Percentiles rank a stretch among this genome's conserved stretches.
Evolutionary conservation across 805 yeast genomes (phyloP).

Genomic region (Hyphopichia homilentoma): DNA sequence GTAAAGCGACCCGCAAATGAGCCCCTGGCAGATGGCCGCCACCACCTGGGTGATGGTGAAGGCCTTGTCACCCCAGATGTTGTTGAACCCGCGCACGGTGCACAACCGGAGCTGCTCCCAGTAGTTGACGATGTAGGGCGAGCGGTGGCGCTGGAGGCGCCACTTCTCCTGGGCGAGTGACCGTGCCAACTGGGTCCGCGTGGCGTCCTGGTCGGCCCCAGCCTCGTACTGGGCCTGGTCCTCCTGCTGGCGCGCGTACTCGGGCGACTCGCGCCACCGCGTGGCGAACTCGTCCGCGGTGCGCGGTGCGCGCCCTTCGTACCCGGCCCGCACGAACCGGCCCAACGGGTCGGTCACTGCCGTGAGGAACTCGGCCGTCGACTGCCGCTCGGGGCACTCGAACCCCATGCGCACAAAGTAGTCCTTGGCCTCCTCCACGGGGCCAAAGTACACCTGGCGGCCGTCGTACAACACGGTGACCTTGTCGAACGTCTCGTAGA

Average conservation of each 20-base stretch:
- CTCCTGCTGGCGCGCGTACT: slow-evolving; percentile 14
- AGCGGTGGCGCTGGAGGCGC: slow-evolving; percentile 30
- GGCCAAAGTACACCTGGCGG: slow-evolving; percentile 64
- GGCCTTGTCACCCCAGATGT: slow-evolving; percentile 54
- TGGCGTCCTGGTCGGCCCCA: slow-evolving; percentile 25
- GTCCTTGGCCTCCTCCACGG: slow-evolving; percentile 46
- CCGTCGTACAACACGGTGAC: slow-evolving; percentile 27
- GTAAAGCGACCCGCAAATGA: slow-evolving; percentile 61
- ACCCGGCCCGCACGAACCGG: slow-evolving; percentile 46
- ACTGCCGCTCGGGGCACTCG: slow-evolving; percentile 58
- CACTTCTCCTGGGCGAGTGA: slow-evolving; percentile 36
- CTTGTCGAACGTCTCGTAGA: slow-evolving; percentile 28
- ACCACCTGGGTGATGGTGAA: slow-evolving; percentile 42
- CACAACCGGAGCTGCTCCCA: slow-evolving; percentile 48
- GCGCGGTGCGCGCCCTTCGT: slow-evolving; percentile 51
- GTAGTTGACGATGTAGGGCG: slow-evolving; percentile 44
- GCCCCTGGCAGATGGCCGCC: slow-evolving; percentile 54
- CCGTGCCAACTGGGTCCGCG: slow-evolving; percentile 23
- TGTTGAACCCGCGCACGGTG: slow-evolving; percentile 49
- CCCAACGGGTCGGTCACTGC: slow-evolving; percentile 67
- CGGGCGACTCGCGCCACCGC: slow-evolving; percentile 52
- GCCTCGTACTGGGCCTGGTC: slow-evolving; percentile 17
- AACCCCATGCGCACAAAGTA: slow-evolving; percentile 67
- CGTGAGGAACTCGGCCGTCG: slow-evolving; percentile 69
- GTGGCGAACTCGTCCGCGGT: slow-evolving; percentile 60